A percentile compares a stretch with the other conserved stretches of the same genome.
These are phyloP conservation scores for Suillus discolor DNA, from an alignment of 768 basidiomycete genomes.

Conservation along the genomic window DNA sequence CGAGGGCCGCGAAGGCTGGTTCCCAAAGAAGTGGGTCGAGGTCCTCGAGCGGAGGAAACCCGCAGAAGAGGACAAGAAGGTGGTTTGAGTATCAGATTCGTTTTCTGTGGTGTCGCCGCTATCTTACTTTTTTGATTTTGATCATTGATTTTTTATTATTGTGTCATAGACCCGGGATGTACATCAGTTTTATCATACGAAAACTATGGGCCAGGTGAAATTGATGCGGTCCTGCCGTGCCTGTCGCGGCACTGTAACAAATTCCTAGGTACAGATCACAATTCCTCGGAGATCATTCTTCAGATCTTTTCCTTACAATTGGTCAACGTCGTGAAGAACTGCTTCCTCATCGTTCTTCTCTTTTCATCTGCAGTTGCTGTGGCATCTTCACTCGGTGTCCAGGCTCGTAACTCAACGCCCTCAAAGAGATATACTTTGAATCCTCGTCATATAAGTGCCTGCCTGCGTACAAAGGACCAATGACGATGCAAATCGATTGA, in stretches of 20 bases:
- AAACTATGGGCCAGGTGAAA: too few relatives aligned
- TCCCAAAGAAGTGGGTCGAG: conserved; percentile 89
- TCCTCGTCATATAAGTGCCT: too few relatives aligned
- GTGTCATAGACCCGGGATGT: background rate
- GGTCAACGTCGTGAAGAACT: conserved; percentile 5
- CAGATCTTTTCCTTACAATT: background rate
- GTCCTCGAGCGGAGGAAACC: conserved; percentile 53
- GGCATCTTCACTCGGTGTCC: background rate
- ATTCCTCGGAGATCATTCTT: background rate
- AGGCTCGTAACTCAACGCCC: conserved; percentile 9
- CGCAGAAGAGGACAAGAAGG: conserved; percentile 41
- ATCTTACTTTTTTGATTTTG: background rate
- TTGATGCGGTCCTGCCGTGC: too few relatives aligned
- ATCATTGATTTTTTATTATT: background rate
- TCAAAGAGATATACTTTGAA: conserved; percentile 13
- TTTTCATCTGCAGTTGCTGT: conserved; percentile 1
- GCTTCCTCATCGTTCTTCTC: conserved; percentile 6
- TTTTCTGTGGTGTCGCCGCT: background rate
- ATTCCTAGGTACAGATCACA: too few relatives aligned
- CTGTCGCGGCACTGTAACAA: too few relatives aligned
- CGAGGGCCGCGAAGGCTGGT: conserved; percentile 93
- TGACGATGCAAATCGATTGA: background rate
- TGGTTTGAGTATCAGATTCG: conserved; percentile 29
- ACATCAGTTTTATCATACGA: background rate
- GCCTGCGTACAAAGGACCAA: too few relatives aligned